Conservation (phyloP, 345 rosid species). For the Sapria himalayana region DNA sequence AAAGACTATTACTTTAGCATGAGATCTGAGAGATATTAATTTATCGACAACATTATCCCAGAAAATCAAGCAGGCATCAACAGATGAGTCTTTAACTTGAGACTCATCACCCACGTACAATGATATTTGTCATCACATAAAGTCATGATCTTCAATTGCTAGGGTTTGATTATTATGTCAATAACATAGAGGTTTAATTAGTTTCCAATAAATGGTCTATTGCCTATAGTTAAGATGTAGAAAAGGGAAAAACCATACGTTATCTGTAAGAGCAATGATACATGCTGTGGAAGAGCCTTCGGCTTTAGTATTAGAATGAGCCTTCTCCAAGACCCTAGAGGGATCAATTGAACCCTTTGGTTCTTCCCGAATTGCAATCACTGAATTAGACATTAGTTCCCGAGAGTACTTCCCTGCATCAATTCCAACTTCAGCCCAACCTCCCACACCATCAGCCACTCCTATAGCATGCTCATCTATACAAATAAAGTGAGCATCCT, state of each 20-base stretch:
- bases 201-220: background rate
- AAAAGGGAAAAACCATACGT: conserved; percentile 20
- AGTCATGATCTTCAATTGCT: no score
- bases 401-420: conserved; percentile 71
- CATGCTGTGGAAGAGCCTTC: conserved; percentile 94
- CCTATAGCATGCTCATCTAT: conserved; percentile 69
- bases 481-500: conserved; percentile 94
- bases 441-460: conserved; percentile 98
- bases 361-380: conserved; percentile 56
- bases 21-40: no score
- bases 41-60: no score
- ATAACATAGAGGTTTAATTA: no score
- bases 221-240: background rate
- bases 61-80: no score
- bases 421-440: conserved; percentile 89
- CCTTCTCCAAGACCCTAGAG: conserved; percentile 74
- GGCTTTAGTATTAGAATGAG: conserved; percentile 73
- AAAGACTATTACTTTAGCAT: no score
- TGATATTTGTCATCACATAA: no score
- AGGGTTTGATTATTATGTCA: no score
- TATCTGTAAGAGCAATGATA: conserved; percentile 71
- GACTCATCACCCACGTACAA: no score
- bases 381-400: conserved; percentile 89
- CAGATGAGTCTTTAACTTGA: no score
- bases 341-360: conserved; percentile 78